Percentiles rank a stretch among this genome's conserved stretches.
phyloP scores from a whole-genome alignment of 2,329 filamentous ascomycete species.

The Elsinoe arachidis region DNA sequence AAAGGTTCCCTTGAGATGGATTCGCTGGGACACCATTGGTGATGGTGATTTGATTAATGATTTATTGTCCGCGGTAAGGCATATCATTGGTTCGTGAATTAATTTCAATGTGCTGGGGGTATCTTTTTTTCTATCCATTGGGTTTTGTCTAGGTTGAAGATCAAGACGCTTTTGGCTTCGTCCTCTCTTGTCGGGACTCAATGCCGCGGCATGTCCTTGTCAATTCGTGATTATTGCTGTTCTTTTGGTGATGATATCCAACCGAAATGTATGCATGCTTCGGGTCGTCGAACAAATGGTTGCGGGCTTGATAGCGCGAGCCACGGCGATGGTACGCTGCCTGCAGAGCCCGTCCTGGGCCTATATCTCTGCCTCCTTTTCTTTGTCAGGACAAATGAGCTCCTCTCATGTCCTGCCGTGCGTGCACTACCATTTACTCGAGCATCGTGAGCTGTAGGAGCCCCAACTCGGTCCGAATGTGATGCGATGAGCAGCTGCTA shows the following conservation, averaged over 20 bases:
- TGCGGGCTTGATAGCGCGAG: too few relatives aligned
- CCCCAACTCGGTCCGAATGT: too few relatives aligned
- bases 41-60: too few relatives aligned
- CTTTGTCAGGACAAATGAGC: too few relatives aligned
- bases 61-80: too few relatives aligned
- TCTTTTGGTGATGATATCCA: neutral
- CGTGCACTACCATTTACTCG: neutral
- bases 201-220: neutral
- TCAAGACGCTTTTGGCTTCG: neutral
- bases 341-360: too few relatives aligned
- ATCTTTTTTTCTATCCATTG: neutral
- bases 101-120: conserved; percentile 1
- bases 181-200: neutral
- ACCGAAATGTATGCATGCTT: neutral
- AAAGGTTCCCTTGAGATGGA: neutral
- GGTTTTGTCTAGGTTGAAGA: neutral
- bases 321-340: too few relatives aligned
- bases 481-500: too few relatives aligned
- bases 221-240: neutral
- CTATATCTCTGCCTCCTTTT: too few relatives aligned
- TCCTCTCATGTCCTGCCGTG: too few relatives aligned
- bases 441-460: neutral
- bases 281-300: too few relatives aligned
- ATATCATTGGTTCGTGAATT: neutral
- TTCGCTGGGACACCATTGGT: too few relatives aligned